Base-by-base conservation (phyloP, 1,139 yeast genomes). In the Pichia sp. region DNA sequence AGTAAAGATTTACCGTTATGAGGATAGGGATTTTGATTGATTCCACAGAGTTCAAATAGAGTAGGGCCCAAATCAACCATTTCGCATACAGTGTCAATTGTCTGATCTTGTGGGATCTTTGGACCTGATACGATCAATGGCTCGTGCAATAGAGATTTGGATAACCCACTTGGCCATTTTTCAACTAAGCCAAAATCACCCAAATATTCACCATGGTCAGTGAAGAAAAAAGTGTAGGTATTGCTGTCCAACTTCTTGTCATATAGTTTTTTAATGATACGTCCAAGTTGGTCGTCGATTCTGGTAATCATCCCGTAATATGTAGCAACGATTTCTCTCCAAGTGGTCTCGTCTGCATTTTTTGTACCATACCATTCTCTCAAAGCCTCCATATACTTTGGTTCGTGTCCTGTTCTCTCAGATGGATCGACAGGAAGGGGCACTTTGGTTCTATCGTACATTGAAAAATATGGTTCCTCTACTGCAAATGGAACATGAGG, bases 251-350 rank as follows among this genome's bases (percentile, higher is more conserved):
- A 46, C 25, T 16, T 26, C 26, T 46, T n/a, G 3, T 37, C 21
- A 7, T 37, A 25, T 13, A 46, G 4, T 52, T 46, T 21, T 21
- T 23, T 28, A 52, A 40, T 5, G 2, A 31, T 5, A 31, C 36
- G 16, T 12, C 36, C 37, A 31, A 31, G 36, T n/a, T 3, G 16
- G 22, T 55, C 47, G 44, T 58, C 61, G 23, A 58, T 44, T 44
- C 61, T 54, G 12, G 57, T 40, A 22, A 58, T 58, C 61, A 58
- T 58, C 13, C 61, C 61, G 49, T 57, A 55, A 45, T 58, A 58
- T 10, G 55, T 52, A 8, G 59, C 60, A 25, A 43, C 48, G n/a
- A 57, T 43, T 48, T 58, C 60, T 13, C 40, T 46, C 61, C 61
- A 58, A 6, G 44, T 52, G 8, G 53, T 52, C 12, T 26, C 31